These are phyloP conservation scores for Pyricularia sp. DNA, from an alignment of 2,329 filamentous ascomycete species.

Conservation along the genomic window DNA sequence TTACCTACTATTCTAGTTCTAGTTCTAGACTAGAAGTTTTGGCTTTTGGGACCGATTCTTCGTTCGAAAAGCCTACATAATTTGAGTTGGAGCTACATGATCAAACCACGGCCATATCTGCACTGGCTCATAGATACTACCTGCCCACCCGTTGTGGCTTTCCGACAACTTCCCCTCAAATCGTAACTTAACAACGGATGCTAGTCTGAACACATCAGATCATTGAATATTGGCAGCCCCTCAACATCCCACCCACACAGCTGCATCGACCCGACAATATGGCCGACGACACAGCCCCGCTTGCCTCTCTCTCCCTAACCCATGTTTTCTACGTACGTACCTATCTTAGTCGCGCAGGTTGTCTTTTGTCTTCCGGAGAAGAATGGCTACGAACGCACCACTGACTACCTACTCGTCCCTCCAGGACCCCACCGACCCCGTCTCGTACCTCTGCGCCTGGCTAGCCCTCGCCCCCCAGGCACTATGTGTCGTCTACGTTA, in stretches of 20 bases:
- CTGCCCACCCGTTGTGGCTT: too few species aligned
- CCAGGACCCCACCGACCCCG: constrained; percentile 73
- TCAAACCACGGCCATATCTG: neutral
- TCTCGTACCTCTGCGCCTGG: constrained; percentile 87
- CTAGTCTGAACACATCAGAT: neutral
- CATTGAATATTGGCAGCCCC: neutral
- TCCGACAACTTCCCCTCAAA: neutral
- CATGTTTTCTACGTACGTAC: constrained; percentile 88
- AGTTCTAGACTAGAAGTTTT: neutral
- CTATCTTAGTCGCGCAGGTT: neutral
- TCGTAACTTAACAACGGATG: neutral
- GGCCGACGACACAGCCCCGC: constrained; percentile 38
- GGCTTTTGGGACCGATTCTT: neutral
- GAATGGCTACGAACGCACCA: neutral
- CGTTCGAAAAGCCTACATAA: too few species aligned
- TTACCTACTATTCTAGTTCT: too few species aligned
- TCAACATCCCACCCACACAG: neutral
- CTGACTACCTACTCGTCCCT: neutral
- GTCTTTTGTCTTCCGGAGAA: neutral
- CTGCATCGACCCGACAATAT: constrained; percentile 15
- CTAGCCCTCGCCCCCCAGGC: constrained; percentile 90
- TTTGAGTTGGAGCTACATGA: neutral
- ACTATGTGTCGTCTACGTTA: constrained; percentile 81
- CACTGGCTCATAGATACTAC: too few species aligned
- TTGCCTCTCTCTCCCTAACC: constrained; percentile 87